Base-by-base conservation (phyloP, 2,329 filamentous ascomycete genomes). In the Tetracladium maxilliforme region DNA sequence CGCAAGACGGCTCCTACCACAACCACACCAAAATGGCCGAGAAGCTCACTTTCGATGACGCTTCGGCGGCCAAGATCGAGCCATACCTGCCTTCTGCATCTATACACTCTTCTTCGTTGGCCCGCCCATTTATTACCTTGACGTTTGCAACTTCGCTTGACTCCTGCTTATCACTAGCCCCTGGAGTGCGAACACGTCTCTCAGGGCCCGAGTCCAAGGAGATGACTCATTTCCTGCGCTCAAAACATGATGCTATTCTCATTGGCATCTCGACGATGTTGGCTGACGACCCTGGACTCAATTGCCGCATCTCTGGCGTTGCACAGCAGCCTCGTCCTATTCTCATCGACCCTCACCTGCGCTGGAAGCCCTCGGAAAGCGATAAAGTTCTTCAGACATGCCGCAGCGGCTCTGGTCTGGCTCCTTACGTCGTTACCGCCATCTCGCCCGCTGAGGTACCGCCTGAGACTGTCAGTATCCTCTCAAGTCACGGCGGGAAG, bases 81-180 rank as follows among this genome's bases (percentile, higher is more conserved):
- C n/a, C n/a, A n/a, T n/a, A n/a, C n/a, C n/a, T n/a, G n/a, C n/a
- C n/a, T n/a, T n/a, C n/a, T n/a, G n/a, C n/a, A n/a, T n/a, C n/a
- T n/a, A n/a, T n/a, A n/a, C n/a, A n/a, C n/a, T n/a, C n/a, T n/a
- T n/a, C n/a, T n/a, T n/a, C n/a, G n/a, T n/a, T n/a, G n/a, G n/a
- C 36, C 4, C 30, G 39, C 6, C 34, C 58, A 8, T 68, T 65
- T 44, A 64, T 83, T 24, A 94, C 86, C 3, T 61, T 94, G 20
- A 94, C 87, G 9, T 95, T 86, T 49, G 87, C 90, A 13, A 78
- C 76, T 6, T 94, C 86, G 4, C 74, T 98, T 37, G 87, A 95
- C 54, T 76, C 78, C 20, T 69, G 73, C 27, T 63, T 92, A 25
- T 70, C 84, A 3, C 62, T 87, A 15, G 63, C 74, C 0, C 82